Base-by-base conservation (phyloP, 192 early-diverging fungal species). In the Coemansia sp. region DNA sequence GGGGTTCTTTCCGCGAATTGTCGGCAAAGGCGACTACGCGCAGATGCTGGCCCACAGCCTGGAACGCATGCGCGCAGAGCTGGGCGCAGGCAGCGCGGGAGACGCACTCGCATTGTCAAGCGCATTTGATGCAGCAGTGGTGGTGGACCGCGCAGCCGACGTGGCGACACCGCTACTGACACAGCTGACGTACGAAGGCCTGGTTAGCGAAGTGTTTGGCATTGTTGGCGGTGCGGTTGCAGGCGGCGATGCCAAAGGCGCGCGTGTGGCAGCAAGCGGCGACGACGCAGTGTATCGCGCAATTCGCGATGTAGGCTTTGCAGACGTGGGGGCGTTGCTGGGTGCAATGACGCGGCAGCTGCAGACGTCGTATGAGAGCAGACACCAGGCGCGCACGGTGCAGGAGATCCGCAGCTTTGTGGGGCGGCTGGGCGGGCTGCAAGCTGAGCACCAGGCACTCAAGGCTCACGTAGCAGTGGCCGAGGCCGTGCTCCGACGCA, bases 121-220 rank as follows among this genome's bases (percentile, higher is more conserved):
- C 45, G 76, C 74, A 35, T 87, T 90, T 50, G 88, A 99, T 66
- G 89, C 93, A 9, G 64, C 97, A 53, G 86, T 99, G 17, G 87
- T 99, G 14, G 85, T 99, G 39, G 97, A 99, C 63, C 85, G 96
- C 2, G 85, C 83, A 21, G 93, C 94, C 4, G 97, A 99, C 70
- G 64, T 96, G 48, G 82, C 94, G 35, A 97, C 94, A 4, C 96
- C 94, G 8, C 75, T 99, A 32, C 90, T 94, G 65, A 99, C 94
- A 0, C 94, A 96, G 72, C 82, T 98, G 60, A 98, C 97, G 0
- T 99, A 98, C 73, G 93, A 98, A 79, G 97, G 97, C 4, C 81
- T 99, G 21, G 88, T 99, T 62, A 95, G 97, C 75, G 97, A 98
- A 72, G 84, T 91, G 8, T 94, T 91, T 66, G 89, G 91, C 5